phyloP scores from a whole-genome alignment of 106 monocot species.

The Platanthera guangdongensis region DNA sequence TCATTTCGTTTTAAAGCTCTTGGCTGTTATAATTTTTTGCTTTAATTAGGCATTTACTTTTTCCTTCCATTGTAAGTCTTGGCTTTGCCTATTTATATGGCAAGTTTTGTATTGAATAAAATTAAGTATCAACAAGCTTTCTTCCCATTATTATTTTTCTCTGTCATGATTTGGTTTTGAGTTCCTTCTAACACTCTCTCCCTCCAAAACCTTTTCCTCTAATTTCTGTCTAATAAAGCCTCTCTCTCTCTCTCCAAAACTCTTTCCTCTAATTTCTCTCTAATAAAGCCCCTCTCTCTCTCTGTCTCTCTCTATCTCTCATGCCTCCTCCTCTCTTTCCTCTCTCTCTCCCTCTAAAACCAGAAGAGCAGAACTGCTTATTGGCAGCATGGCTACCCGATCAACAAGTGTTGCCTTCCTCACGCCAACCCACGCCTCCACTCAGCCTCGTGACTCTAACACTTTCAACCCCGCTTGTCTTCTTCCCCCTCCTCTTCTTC shows the following conservation, averaged over 20 bases:
- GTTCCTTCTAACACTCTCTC: too few relatives aligned
- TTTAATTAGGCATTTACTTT: too few relatives aligned
- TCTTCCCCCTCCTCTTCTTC: neutral
- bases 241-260: neutral
- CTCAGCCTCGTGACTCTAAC: neutral
- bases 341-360: neutral
- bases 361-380: conserved; percentile 1
- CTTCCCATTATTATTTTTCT: too few relatives aligned
- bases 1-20: too few relatives aligned
- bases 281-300: neutral
- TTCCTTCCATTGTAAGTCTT: too few relatives aligned
- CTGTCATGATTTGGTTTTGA: too few relatives aligned
- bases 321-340: neutral
- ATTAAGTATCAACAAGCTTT: too few relatives aligned
- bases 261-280: too few relatives aligned
- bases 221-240: too few relatives aligned
- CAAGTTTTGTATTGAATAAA: too few relatives aligned
- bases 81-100: too few relatives aligned
- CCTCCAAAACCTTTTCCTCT: neutral
- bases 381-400: neutral
- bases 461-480: neutral
- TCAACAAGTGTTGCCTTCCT: conserved; percentile 3
- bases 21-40: too few relatives aligned
- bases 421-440: conserved; percentile 1
- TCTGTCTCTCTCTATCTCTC: neutral